Base-by-base conservation (phyloP, 2,329 filamentous ascomycete species). In the Lizonia empirigonia region DNA sequence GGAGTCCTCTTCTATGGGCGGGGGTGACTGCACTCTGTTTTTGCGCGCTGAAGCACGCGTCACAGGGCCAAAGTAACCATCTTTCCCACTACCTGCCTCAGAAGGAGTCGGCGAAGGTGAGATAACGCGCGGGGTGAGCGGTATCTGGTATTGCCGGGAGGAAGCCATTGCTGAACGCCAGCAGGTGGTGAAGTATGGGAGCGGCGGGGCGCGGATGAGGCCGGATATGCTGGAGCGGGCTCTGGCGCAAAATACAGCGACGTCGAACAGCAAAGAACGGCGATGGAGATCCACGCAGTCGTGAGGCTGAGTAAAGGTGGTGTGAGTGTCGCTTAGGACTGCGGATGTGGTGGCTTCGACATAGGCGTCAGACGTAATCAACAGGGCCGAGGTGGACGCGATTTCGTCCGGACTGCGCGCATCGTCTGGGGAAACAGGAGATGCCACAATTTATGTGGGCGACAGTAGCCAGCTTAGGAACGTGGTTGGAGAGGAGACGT, bases 51-150 rank as follows among this genome's bases (percentile, higher is more conserved):
- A 86, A 26, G 91, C 93, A 64, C 91, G 85, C 55, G 91, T 95
- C 55, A 86, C 80, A 5, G 90, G 90, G 8, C 85, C 88, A 59
- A 84, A 85, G 74, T 95, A 86, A 55, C 82, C 81, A 69, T 87
- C 76, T 59, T 69, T 74, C 18, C 57, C 82, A 59, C 80, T 80
- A 22, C 60, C 63, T 33, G 69, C 69, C 51, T 76, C 74, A 18
- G 69, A 73, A 63, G 79, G 79, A 24, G 71, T 71, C 32, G 92
- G 91, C 47, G 91, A 94, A 32, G 92, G 91, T 10, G 91, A 95
- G 63, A 94, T 95, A 62, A 97, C 89, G 68, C 91, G 87, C 66
- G 91, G 91, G 49, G 88, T 94, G 50, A 83, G 82, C 50, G 92
- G 91, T 50, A 94, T 79, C 62, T 79, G 77, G 58, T 82, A 77